Conservation (phyloP, 2,329 filamentous ascomycete genomes). For the Trichoderma atrobrunneum region DNA sequence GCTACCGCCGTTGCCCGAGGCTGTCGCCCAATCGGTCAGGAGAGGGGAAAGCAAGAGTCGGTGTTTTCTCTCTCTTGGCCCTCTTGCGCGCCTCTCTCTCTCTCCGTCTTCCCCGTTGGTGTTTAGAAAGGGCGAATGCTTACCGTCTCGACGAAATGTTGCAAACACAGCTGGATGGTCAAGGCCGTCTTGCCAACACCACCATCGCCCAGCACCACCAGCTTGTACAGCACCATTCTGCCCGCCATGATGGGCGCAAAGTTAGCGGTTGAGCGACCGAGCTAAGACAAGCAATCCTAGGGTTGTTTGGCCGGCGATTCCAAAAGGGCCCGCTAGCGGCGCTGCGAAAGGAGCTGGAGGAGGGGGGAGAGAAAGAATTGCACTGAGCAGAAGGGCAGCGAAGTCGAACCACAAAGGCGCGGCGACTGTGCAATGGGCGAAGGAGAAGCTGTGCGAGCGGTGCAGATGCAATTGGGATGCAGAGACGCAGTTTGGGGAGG, state of each 20-base stretch:
- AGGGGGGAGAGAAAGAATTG: neutral
- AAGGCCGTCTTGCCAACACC: conserved; percentile 92
- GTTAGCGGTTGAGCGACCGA: conserved; percentile 25
- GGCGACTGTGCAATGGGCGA: conserved; percentile 2
- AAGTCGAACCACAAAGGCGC: neutral
- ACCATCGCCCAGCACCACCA: conserved; percentile 92
- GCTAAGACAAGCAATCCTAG: conserved; percentile 17
- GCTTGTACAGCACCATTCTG: conserved; percentile 93
- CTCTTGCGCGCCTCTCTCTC: neutral
- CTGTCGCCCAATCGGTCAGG: conserved; percentile 4
- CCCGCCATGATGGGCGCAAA: conserved; percentile 64
- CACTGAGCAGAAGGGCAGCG: neutral
- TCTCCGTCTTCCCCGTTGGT: neutral
- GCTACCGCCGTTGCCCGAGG: neutral
- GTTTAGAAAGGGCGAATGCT: conserved; percentile 28
- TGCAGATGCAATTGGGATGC: conserved; percentile 16
- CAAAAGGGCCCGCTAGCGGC: conserved; percentile 11
- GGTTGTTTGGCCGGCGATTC: conserved; percentile 10
- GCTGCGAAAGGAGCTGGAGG: conserved; percentile 6
- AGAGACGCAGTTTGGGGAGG: conserved; percentile 13
- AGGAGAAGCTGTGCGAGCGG: conserved; percentile 1
- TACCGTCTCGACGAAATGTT: conserved; percentile 96
- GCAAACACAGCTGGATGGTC: conserved; percentile 94
- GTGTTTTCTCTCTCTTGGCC: neutral
- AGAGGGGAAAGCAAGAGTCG: conserved; percentile 7